A percentile compares a stretch with the other conserved stretches of the same genome.
These are phyloP conservation scores for Saprolegnia parasitica DNA, from an alignment of 352 stramenopile genomes.

Conservation along the genomic window DNA sequence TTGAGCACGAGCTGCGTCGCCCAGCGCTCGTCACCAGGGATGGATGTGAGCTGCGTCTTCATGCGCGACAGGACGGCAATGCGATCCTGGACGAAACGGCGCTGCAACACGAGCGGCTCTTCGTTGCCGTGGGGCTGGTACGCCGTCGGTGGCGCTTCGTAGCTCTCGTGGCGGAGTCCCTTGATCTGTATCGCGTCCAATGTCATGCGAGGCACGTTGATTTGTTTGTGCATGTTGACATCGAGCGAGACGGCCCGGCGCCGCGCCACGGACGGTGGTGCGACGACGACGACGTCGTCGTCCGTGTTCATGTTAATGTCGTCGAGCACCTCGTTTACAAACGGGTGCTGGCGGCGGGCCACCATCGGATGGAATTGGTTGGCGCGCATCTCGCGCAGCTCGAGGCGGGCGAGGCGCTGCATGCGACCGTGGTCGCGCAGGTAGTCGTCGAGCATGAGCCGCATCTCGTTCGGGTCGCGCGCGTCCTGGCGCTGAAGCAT, in stretches of 20 bases:
- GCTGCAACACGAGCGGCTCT: slow-evolving; percentile 56
- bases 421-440: neutral
- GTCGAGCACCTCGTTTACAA: neutral
- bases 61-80: neutral
- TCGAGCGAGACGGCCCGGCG: neutral
- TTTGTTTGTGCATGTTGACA: slow-evolving; percentile 1
- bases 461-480: neutral
- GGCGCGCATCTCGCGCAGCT: neutral
- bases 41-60: neutral
- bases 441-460: neutral
- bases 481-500: neutral
- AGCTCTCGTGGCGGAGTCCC: slow-evolving; percentile 48
- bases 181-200: neutral
- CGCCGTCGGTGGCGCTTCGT: slow-evolving; percentile 57
- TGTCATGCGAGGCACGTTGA: neutral
- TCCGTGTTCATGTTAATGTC: neutral
- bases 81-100: slow-evolving; percentile 23
- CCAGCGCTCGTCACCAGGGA: neutral
- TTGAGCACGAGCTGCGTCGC: neutral
- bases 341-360: neutral
- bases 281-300: neutral
- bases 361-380: neutral
- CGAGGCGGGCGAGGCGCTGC: neutral
- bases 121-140: slow-evolving; percentile 57
- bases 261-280: neutral